A percentile compares a stretch with the other conserved stretches of the same genome.
Conservation (phyloP, 805 yeast genomes). For the Limtongia smithiae region DNA sequence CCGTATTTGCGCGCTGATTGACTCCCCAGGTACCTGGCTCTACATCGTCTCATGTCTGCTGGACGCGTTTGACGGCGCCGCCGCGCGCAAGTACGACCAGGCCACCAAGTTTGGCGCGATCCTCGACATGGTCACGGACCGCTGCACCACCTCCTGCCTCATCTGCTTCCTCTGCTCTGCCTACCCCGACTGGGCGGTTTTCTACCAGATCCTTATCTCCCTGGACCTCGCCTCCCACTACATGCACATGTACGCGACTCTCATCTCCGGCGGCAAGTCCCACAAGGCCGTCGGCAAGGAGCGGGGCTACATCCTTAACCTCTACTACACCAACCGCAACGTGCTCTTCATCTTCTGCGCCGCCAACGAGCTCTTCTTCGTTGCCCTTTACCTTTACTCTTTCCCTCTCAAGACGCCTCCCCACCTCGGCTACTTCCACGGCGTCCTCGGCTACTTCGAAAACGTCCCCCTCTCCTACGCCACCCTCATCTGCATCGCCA, state of each 20-base stretch:
- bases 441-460: conserved; percentile 34
- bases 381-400: conserved; percentile 76
- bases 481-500: conserved; percentile 52
- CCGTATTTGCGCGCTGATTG: not conserved
- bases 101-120: conserved; percentile 94
- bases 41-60: conserved; percentile 86
- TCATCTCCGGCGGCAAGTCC: conserved; percentile 69
- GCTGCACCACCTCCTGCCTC: conserved; percentile 94
- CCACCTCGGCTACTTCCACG: conserved; percentile 23
- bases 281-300: conserved; percentile 80
- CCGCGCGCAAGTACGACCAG: conserved; percentile 86
- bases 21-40: conserved; percentile 44
- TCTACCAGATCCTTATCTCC: conserved; percentile 81
- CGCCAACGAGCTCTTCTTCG: conserved; percentile 87
- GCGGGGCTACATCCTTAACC: conserved; percentile 65
- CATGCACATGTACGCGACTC: conserved; percentile 96
- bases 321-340: conserved; percentile 78
- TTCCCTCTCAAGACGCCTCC: conserved; percentile 51
- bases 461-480: conserved; percentile 53
- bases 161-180: conserved; percentile 78
- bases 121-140: conserved; percentile 96
- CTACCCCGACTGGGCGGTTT: conserved; percentile 64
- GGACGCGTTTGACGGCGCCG: conserved; percentile 95
- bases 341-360: conserved; percentile 88
- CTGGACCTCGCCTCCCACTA: conserved; percentile 85